Percentiles rank a stretch among this genome's conserved stretches.
Evolutionary conservation across 179 eudicot genomes (phyloP).

Genomic region (Beta corolliflora): DNA sequence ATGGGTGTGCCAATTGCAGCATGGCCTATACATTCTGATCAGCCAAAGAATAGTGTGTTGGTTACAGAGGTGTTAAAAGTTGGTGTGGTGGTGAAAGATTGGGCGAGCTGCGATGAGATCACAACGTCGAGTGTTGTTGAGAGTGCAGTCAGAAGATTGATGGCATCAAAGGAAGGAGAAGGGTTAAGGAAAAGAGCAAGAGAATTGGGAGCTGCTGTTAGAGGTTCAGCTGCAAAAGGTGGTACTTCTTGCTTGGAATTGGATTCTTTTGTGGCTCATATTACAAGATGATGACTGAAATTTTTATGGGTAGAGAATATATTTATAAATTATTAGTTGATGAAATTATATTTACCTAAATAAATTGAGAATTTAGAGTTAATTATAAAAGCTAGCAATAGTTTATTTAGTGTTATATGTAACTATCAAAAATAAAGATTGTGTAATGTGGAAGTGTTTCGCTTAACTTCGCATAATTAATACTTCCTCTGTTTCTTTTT

Average conservation of each 20-base stretch:
- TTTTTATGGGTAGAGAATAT: too few relatives aligned
- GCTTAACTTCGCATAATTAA: too few relatives aligned
- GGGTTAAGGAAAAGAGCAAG: conserved; percentile 45
- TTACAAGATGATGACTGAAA: conserved; percentile 38
- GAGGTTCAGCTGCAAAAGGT: conserved; percentile 34
- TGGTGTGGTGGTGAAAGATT: conserved; percentile 43
- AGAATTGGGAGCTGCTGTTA: conserved; percentile 28
- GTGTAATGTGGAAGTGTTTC: too few relatives aligned
- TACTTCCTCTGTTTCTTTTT: too few relatives aligned
- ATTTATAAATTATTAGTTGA: too few relatives aligned
- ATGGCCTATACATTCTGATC: conserved; percentile 82
- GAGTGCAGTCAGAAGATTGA: conserved; percentile 39
- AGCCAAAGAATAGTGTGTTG: conserved; percentile 47
- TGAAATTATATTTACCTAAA: too few relatives aligned
- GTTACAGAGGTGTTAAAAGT: conserved; percentile 40
- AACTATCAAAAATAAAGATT: too few relatives aligned
- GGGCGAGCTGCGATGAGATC: conserved; percentile 32
- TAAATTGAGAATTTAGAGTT: too few relatives aligned
- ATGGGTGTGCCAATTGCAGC: conserved; percentile 67
- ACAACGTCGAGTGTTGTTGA: conserved; percentile 34
- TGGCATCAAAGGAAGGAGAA: conserved; percentile 49
- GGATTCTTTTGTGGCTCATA: conserved; percentile 53
- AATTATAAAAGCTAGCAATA: too few relatives aligned
- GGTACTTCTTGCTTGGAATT: conserved; percentile 38
- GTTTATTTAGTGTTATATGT: too few relatives aligned